These are phyloP conservation scores for Rubia occidens DNA, from an alignment of 305 asterid genomes.

Conservation along the genomic window DNA sequence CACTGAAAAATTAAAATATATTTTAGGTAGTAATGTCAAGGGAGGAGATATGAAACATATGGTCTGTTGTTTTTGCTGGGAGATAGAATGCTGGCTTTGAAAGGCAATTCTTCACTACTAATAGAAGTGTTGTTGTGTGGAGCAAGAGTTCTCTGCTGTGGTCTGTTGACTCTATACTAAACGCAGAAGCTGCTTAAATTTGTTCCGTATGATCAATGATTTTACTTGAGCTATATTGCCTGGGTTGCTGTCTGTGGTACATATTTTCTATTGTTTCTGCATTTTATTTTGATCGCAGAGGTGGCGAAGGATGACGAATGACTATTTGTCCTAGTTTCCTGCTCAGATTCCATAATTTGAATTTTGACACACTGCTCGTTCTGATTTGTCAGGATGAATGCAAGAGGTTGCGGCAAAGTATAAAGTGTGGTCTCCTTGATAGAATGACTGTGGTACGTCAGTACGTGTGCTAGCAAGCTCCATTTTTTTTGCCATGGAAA, in stretches of 20 bases:
- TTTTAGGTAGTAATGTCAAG: not conserved
- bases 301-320: not conserved
- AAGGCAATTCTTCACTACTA: conserved; percentile 2
- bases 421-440: conserved; percentile 83
- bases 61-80: not conserved
- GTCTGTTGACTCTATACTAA: not conserved
- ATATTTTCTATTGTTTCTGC: not conserved
- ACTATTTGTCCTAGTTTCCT: not conserved
- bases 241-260: not conserved
- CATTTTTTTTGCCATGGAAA: conserved; percentile 12
- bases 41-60: not conserved
- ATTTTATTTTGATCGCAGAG: not conserved
- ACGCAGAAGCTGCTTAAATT: not conserved
- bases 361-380: conserved; percentile 12
- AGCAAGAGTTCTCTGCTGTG: not conserved
- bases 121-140: not conserved
- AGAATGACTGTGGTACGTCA: conserved; percentile 94
- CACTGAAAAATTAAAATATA: not conserved
- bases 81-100: not conserved
- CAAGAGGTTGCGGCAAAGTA: conserved; percentile 96
- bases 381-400: conserved; percentile 76
- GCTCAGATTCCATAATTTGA: not conserved
- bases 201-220: not conserved
- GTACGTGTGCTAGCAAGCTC: conserved; percentile 32
- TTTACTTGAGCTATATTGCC: conserved; percentile 4